phyloP scores from a whole-genome alignment of 352 stramenopile species.

The Pseudoperonospora humuli region DNA sequence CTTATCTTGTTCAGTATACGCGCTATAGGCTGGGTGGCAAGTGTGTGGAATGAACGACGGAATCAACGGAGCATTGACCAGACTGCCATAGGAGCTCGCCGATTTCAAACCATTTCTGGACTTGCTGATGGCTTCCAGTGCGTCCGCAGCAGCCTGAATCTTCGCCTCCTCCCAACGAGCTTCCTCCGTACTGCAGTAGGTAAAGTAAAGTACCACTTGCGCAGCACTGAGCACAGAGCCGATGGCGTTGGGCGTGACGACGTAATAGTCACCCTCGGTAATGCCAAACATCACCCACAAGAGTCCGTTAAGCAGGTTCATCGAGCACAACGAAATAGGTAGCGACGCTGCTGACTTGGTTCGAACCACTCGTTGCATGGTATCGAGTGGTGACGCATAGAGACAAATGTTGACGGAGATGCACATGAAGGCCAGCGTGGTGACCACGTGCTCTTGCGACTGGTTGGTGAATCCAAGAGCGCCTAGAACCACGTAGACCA shows the following conservation, averaged over 20 bases:
- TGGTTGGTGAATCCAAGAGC: constrained; percentile 21
- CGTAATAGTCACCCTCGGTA: constrained; percentile 31
- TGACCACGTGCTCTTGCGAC: constrained; percentile 20
- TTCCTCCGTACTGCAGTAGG: constrained; percentile 25
- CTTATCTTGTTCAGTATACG: constrained; percentile 13
- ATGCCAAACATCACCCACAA: constrained; percentile 41
- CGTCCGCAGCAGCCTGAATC: constrained; percentile 12
- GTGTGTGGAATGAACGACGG: constrained; percentile 7
- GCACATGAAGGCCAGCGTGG: constrained; percentile 30
- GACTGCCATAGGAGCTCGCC: constrained; percentile 14
- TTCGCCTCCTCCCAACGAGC: constrained; percentile 10
- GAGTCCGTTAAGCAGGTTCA: constrained; percentile 39
- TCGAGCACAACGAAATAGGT: constrained; percentile 33
- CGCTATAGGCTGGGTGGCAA: constrained; percentile 8
- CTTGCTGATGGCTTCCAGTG: constrained; percentile 13
- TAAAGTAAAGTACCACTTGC: constrained; percentile 38
- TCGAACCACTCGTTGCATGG: constrained; percentile 31
- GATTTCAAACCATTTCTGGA: background rate
- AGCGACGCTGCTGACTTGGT: constrained; percentile 41
- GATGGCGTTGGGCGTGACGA: constrained; percentile 34
- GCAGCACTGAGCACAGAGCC: constrained; percentile 30
- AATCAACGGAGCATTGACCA: background rate
- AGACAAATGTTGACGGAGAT: constrained; percentile 34
- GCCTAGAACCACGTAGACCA: constrained; percentile 22
- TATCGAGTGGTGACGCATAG: constrained; percentile 41